Base-by-base conservation (phyloP, 208 protist species). In the Crithidia bombi region DNA sequence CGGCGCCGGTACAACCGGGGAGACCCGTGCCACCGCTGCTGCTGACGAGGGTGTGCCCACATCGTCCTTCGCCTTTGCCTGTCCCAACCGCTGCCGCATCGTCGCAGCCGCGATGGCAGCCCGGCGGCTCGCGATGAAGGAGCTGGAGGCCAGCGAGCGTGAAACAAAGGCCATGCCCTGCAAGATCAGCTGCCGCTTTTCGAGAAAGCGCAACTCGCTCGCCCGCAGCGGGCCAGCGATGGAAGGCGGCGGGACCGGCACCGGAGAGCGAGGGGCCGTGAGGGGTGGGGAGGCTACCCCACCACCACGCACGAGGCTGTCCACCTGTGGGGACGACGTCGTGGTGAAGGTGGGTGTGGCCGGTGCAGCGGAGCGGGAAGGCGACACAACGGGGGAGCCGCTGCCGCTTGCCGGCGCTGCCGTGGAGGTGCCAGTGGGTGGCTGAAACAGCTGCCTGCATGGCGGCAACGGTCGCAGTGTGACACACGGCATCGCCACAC, bases 81-180 rank as follows among this genome's bases (percentile, higher is more conserved):
- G 21, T 0, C 50, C 33, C 21, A 82, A 49, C 26, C 71, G 58
- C 38, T 50, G 47, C 47, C 36, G 51, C 38, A 78, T 58, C 36
- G 54, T 52, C 14, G 55, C 59, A 26, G 69, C n/a, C 25, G 75
- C 78, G 33, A 84, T 66, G 19, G 55, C 47, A 3, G 78, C 72
- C 4, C 82, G 77, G 10, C 82, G 78, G 32, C 69, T 59, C 17
- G 65, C 79, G 26, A 87, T 71, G 47, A 85, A 84, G 17, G 41
- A 35, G 23, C 51, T 73, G 10, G 83, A 75, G 11, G 83, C 75
- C 11, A 85, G 67, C 7, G 83, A 88, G 23, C 71, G 68, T 12
- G 77, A 75, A 25, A 75, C 68, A 43, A 88, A 85, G 12, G 74
- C 62, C 36, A 28, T 47, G 7, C 50, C 44, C 19, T 56, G 70